These are phyloP conservation scores for Falciphora oryzae DNA, from an alignment of 2,329 filamentous ascomycete genomes.

Conservation along the genomic window DNA sequence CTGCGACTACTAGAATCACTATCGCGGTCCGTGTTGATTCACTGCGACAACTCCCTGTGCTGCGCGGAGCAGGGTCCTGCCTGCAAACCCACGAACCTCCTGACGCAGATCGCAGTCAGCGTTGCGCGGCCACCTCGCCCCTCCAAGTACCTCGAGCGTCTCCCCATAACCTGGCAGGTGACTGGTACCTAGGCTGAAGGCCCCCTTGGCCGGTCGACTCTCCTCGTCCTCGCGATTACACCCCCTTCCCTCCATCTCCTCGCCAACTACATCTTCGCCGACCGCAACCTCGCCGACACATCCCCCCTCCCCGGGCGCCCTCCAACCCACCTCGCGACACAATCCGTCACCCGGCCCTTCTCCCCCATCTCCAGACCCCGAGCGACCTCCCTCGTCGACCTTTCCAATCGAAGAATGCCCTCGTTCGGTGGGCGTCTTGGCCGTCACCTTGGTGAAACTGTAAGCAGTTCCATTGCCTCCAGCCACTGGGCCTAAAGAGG, in stretches of 20 bases:
- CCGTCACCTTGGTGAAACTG: slow-evolving; percentile 42
- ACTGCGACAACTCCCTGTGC: too few relatives aligned
- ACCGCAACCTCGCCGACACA: too few relatives aligned
- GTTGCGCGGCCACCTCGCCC: background rate
- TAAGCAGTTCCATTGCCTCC: slow-evolving; percentile 26
- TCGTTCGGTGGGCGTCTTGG: slow-evolving; percentile 31
- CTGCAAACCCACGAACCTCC: background rate
- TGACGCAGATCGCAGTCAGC: background rate
- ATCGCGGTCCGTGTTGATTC: background rate
- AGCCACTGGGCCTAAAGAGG: slow-evolving; percentile 15
- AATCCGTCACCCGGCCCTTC: too few relatives aligned
- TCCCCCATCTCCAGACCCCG: too few relatives aligned
- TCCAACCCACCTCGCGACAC: background rate
- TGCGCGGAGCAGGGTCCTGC: background rate
- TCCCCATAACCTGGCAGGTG: background rate
- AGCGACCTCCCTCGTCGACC: too few relatives aligned
- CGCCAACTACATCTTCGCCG: background rate
- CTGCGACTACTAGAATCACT: background rate
- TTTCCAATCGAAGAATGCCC: slow-evolving; percentile 1
- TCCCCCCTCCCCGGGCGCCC: background rate
- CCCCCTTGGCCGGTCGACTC: background rate
- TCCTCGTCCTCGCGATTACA: background rate
- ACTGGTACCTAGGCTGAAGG: too few relatives aligned
- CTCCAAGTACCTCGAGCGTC: background rate
- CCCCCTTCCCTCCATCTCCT: background rate